These are phyloP conservation scores for Trichoderma pleuroti DNA, from an alignment of 2,329 filamentous ascomycete species.

Conservation along the genomic window DNA sequence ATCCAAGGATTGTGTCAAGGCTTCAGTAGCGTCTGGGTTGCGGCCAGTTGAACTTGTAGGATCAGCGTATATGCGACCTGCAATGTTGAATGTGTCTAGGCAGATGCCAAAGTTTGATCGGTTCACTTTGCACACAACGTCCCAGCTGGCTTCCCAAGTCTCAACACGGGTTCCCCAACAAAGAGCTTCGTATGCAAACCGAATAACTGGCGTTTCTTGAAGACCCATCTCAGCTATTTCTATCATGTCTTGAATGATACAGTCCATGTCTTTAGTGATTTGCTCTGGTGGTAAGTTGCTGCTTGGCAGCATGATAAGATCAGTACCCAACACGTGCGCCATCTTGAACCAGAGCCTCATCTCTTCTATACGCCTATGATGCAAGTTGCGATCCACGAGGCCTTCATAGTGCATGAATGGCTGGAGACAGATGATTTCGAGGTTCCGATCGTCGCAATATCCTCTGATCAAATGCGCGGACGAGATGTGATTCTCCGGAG, in stretches of 20 bases:
- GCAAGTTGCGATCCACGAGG: conserved; percentile 59
- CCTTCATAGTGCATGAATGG: conserved; percentile 79
- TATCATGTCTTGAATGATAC: conserved; percentile 60
- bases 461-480: conserved; percentile 56
- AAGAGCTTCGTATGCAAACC: conserved; percentile 71
- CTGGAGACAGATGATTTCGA: conserved; percentile 64
- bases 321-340: conserved; percentile 59
- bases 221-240: conserved; percentile 66
- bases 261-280: conserved; percentile 45
- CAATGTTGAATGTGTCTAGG: conserved; percentile 76
- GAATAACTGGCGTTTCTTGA: conserved; percentile 51
- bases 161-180: conserved; percentile 68
- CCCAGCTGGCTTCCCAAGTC: conserved; percentile 70
- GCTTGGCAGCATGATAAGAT: conserved; percentile 71
- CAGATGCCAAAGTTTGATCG: conserved; percentile 71
- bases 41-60: conserved; percentile 52
- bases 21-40: conserved; percentile 51
- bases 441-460: conserved; percentile 53
- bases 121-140: conserved; percentile 61
- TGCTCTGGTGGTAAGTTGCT: conserved; percentile 57
- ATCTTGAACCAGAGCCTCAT: conserved; percentile 68
- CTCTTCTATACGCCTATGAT: conserved; percentile 56
- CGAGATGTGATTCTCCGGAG: conserved; percentile 44
- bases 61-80: conserved; percentile 67
- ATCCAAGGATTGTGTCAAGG: conserved; percentile 51